Conservation (phyloP, 164 flowering plant genomes). For the Santalum album region DNA sequence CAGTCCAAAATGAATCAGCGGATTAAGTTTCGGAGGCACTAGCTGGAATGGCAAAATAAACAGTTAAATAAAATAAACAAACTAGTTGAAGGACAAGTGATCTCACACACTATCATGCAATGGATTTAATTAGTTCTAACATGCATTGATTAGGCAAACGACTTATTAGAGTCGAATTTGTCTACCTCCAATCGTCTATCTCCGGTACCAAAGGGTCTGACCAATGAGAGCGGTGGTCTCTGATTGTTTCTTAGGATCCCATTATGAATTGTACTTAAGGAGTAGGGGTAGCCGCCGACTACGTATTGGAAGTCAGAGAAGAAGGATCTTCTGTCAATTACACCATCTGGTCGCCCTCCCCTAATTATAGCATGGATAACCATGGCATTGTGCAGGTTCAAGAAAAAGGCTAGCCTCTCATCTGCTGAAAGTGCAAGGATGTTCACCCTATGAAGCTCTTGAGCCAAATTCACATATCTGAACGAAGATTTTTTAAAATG, state of each 20-base stretch:
- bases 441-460: conserved; percentile 74
- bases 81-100: too few species aligned
- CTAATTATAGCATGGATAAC: conserved; percentile 82
- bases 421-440: conserved; percentile 36
- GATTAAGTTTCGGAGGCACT: conserved; percentile 46
- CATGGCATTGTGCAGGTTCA: conserved; percentile 89
- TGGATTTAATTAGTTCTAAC: neutral
- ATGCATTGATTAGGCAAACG: neutral
- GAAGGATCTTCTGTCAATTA: conserved; percentile 69
- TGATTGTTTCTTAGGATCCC: conserved; percentile 75
- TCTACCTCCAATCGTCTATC: conserved; percentile 74
- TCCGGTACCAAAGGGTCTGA: conserved; percentile 45
- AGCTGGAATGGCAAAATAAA: conserved; percentile 27
- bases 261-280: conserved; percentile 49
- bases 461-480: conserved; percentile 68
- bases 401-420: conserved; percentile 75
- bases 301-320: conserved; percentile 67
- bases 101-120: neutral
- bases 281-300: conserved; percentile 72
- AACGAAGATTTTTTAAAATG: conserved; percentile 5
- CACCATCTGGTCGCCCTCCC: conserved; percentile 62
- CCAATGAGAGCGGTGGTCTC: conserved; percentile 58
- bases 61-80: neutral
- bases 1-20: conserved; percentile 70
- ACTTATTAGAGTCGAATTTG: neutral